A percentile compares a stretch with the other conserved stretches of the same genome.
These are phyloP conservation scores for Didymosphaeria variabile DNA, from an alignment of 2,329 filamentous ascomycete genomes.

Conservation along the genomic window DNA sequence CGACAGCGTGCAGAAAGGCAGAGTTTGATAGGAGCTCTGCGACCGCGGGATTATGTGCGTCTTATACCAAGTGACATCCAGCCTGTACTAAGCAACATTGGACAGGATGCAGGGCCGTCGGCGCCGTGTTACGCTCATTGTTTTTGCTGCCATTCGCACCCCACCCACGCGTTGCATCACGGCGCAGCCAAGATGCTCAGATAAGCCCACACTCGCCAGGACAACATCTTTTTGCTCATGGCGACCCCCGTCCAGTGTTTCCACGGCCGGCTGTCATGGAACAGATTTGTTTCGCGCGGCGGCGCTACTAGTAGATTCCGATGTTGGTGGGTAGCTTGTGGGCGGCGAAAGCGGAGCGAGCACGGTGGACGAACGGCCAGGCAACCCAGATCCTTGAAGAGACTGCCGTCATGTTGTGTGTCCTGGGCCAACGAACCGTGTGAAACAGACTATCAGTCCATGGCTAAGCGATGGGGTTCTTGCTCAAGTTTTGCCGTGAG, in stretches of 20 bases:
- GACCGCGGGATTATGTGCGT: slow-evolving; percentile 3
- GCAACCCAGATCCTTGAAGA: not conserved
- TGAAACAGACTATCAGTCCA: not conserved
- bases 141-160: slow-evolving; percentile 18
- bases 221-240: slow-evolving; percentile 14
- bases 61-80: slow-evolving; percentile 15
- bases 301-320: slow-evolving; percentile 14
- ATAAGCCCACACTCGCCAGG: slow-evolving; percentile 16
- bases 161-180: slow-evolving; percentile 24
- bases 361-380: slow-evolving; percentile 1
- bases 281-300: slow-evolving; percentile 14
- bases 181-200: slow-evolving; percentile 16
- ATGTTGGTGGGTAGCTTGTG: slow-evolving; percentile 4
- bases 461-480: not conserved
- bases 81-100: slow-evolving; percentile 5
- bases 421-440: not conserved
- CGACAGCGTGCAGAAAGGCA: slow-evolving; percentile 16
- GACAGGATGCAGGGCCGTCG: slow-evolving; percentile 4
- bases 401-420: not conserved
- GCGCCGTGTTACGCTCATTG: slow-evolving; percentile 18
- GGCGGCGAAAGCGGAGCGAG: slow-evolving; percentile 3
- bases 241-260: slow-evolving; percentile 5
- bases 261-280: slow-evolving; percentile 10
- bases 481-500: not conserved
- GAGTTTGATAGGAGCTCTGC: slow-evolving; percentile 15